Conservation (phyloP, 78 protist species). For the Dictyostelium intermedium region DNA sequence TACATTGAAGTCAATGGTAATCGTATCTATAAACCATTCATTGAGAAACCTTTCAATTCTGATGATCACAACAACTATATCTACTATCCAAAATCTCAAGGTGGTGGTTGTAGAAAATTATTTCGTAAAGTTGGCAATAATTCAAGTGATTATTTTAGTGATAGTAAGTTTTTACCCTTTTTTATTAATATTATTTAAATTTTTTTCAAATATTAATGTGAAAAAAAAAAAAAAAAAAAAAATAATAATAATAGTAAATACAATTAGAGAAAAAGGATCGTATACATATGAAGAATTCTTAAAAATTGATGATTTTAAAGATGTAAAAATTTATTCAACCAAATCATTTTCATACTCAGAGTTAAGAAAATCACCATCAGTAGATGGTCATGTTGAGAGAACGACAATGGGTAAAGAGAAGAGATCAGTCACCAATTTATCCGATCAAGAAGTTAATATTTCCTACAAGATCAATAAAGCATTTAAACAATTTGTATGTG, state of each 20-base stretch:
- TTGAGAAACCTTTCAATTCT: conserved; percentile 94
- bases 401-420: conserved; percentile 90
- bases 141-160: conserved; percentile 59
- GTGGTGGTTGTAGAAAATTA: conserved; percentile 92
- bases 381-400: conserved; percentile 96
- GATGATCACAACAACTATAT: conserved; percentile 96
- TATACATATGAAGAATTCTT: conserved; percentile 94
- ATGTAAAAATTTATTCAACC: conserved; percentile 86
- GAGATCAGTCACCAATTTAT: conserved; percentile 80
- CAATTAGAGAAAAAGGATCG: conserved; percentile 83
- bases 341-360: conserved; percentile 94
- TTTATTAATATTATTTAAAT: not conserved
- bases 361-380: conserved; percentile 95
- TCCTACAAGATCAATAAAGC: conserved; percentile 71
- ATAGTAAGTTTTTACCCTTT: not conserved
- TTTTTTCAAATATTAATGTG: not conserved
- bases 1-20: conserved; percentile 63
- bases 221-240: too few species aligned
- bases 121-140: conserved; percentile 95
- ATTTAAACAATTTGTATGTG: conserved; percentile 92
- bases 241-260: conserved; percentile 5
- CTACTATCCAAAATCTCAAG: conserved; percentile 89
- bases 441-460: conserved; percentile 20
- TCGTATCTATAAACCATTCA: conserved; percentile 94
- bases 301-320: conserved; percentile 88